Percentiles rank a stretch among this genome's conserved stretches.
Evolutionary conservation across 257 asterid species (phyloP).

Genomic region (Plectranthus barbatus): DNA sequence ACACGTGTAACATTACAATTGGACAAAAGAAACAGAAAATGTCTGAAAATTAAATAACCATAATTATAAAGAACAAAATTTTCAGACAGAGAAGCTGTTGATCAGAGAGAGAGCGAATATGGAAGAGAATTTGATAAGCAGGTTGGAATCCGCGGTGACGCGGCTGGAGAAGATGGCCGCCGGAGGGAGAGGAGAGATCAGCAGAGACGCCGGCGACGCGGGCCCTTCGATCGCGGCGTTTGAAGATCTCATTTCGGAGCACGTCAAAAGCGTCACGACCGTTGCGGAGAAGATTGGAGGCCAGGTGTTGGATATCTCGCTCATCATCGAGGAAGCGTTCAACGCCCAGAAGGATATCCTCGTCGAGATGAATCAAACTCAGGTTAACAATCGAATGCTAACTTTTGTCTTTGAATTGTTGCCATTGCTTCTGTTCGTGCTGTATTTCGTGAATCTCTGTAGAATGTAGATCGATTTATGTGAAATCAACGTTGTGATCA

Average conservation of each 20-base stretch:
- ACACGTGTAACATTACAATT: slow-evolving; percentile 32
- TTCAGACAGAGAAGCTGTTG: background rate
- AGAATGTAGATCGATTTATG: too few relatives aligned
- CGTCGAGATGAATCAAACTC: slow-evolving; percentile 38
- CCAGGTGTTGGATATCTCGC: slow-evolving; percentile 58
- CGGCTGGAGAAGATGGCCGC: slow-evolving; percentile 60
- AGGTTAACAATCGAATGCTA: slow-evolving; percentile 30
- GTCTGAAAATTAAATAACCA: background rate
- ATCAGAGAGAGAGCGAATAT: slow-evolving; percentile 14
- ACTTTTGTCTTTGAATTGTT: too few relatives aligned
- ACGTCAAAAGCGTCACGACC: slow-evolving; percentile 37
- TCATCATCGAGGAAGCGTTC: slow-evolving; percentile 51
- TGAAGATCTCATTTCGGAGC: slow-evolving; percentile 53
- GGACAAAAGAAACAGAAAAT: background rate
- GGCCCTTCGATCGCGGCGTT: slow-evolving; percentile 72
- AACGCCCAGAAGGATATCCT: slow-evolving; percentile 61
- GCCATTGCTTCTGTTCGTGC: too few relatives aligned
- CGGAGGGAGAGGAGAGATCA: slow-evolving; percentile 28
- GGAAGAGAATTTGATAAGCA: slow-evolving; percentile 63
- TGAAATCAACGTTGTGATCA: too few relatives aligned
- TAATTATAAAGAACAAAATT: background rate
- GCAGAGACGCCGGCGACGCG: slow-evolving; percentile 34
- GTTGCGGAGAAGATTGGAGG: slow-evolving; percentile 76
- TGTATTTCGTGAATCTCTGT: too few relatives aligned
- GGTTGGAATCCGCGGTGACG: slow-evolving; percentile 79